Evolutionary conservation across 129 eudicot genomes (phyloP).

Genomic region (Pittosporum tobira): DNA sequence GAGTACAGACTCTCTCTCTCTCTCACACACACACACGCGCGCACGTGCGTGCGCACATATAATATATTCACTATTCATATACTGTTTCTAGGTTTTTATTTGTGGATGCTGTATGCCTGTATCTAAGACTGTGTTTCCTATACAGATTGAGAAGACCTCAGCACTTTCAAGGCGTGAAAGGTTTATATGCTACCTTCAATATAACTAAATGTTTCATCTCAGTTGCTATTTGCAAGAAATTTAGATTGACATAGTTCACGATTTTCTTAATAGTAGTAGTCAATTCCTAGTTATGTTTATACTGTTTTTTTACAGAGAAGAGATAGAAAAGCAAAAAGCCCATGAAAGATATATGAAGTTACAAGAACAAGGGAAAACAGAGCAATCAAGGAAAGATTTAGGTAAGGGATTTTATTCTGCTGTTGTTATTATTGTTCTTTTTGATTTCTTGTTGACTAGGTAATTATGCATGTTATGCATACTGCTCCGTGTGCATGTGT

Average conservation of each 20-base stretch:
- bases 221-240: neutral
- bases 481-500: no score
- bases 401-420: slow-evolving; percentile 67
- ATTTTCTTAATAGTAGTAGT: no score
- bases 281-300: no score
- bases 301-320: slow-evolving; percentile 52
- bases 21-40: no score
- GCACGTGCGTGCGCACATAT: no score
- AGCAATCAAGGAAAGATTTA: slow-evolving; percentile 91
- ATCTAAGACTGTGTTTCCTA: neutral
- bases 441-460: no score
- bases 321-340: slow-evolving; percentile 82
- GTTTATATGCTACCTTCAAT: slow-evolving; percentile 27
- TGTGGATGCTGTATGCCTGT: slow-evolving; percentile 1
- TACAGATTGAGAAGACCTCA: slow-evolving; percentile 76
- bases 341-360: slow-evolving; percentile 96
- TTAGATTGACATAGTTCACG: neutral
- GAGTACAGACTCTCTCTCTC: slow-evolving; percentile 11
- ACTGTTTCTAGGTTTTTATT: neutral
- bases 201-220: no score
- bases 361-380: slow-evolving; percentile 98
- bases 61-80: neutral
- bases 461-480: no score
- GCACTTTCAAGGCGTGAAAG: slow-evolving; percentile 90
- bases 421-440: neutral